Evolutionary conservation across 306 rosid genomes (phyloP), one percentile per base, ranked within the genome.

Genomic region (Lotus japonicus): DNA sequence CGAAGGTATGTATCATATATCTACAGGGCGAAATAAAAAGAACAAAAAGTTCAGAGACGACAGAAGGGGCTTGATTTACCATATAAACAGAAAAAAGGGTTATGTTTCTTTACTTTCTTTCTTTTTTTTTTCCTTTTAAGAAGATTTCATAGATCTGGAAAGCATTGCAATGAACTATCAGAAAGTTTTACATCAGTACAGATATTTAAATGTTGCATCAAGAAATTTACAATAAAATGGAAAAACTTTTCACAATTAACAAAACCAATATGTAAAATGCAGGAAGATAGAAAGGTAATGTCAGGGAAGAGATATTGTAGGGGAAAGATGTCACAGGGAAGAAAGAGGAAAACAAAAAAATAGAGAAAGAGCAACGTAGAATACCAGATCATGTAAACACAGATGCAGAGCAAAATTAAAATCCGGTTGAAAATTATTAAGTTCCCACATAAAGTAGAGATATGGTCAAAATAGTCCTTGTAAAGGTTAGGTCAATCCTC

Each of bases 1-100:
- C 85, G 75, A 68, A 86, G 72, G 79, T 85, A 83, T 62, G 83
- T 72, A 65, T 86, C 97, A 75, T 90, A 90, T 36, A 83, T 83
- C 98, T 92, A 79, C 52, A 19, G 44, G 55, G 38, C 66, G 44
- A 61, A 55, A 53, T 8, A 58, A 63, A 52, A 73, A 23, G 17
- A 14, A 10, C 5, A 49, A 60, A 26, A 45, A 15, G 14, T 5
- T 65, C 56, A 70, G 63, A 62, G 65, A 65, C 23, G 42, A 48
- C 77, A 71, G 46, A 76, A 48, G 39, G 58, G 44, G 62, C 50
- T 23, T 28, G 57, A 28, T 38, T 43, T 3, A 65, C 61, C 21
- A 58, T 49, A 14, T 19, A 53, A 21, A 63, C 53, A 36, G 28
- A 51, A 55, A 21, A 59, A 31, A 31, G n/a, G 49, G 4, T 53